Base-by-base conservation (phyloP, 768 basidiomycete genomes). In the Tubosaeta sp. region DNA sequence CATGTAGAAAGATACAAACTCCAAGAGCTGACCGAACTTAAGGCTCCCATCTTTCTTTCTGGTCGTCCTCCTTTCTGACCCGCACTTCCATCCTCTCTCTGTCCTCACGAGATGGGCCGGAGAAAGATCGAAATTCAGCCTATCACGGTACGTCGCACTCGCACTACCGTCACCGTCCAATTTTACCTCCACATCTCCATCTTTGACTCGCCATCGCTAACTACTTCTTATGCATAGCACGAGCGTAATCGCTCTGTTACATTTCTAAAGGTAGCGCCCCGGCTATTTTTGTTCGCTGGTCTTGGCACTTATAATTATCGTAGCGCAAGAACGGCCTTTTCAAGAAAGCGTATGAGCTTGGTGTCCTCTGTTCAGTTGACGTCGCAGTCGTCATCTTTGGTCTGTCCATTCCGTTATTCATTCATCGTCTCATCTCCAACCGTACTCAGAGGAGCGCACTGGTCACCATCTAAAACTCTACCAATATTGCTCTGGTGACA, bases 181-280 rank as follows among this genome's bases (percentile, higher is more conserved):
- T 66, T 69, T 68, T 68, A 62, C 62, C 47, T 46, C 46, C 46
- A 24, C 52, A 6, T 46, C 55, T 56, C 61, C 62, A 59, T 61
- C 68, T 64, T 68, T 68, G 60, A 59, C 66, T 43, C 51, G 11
- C 44, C 59, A 59, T 56, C 62, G 64, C 66, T 59, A 67, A 70
- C 68, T 0, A n/a, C 47, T 31, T 63, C 69, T 70, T 76, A 73
- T 72, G 69, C 73, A 71, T 77, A 92, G 89, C 87, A 92, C 73
- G 90, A 92, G 73, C 84, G 90, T 72, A 92, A 91, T 70, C 86
- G 90, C 60, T 86, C 87, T 55, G 90, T 92, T 67, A 92, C 90
- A 60, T 92, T 91, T 78, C 75, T 91, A 74, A 92, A 91, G 83
- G 90, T 79, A 74, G 59, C 76, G 46, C 66, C 70, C 74, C 73